These are phyloP conservation scores for Emmonsiellopsis sp. DNA, from an alignment of 2,329 filamentous ascomycete species.

Conservation along the genomic window DNA sequence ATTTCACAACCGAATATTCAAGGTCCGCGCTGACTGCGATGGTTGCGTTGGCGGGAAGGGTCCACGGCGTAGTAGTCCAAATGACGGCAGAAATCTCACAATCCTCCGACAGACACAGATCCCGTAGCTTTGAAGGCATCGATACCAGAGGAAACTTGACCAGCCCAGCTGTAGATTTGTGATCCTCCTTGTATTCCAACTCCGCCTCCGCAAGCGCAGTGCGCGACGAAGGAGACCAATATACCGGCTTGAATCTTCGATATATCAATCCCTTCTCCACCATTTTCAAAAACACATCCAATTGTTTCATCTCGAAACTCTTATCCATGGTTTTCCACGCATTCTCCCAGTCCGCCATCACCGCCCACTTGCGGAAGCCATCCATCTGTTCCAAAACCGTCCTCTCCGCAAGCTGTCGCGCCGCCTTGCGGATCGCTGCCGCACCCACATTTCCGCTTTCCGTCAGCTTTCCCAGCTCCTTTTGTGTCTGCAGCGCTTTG, in stretches of 20 bases:
- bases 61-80: slow-evolving; percentile 99
- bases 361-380: slow-evolving; percentile 49
- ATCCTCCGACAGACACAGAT: slow-evolving; percentile 31
- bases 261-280: slow-evolving; percentile 53
- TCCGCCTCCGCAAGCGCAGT: slow-evolving; percentile 57
- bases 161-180: slow-evolving; percentile 51
- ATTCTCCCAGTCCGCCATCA: slow-evolving; percentile 57
- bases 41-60: slow-evolving; percentile 80
- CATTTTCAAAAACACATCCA: slow-evolving; percentile 52
- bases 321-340: slow-evolving; percentile 56
- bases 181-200: slow-evolving; percentile 54
- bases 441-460: slow-evolving; percentile 27
- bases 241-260: slow-evolving; percentile 53
- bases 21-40: slow-evolving; percentile 72
- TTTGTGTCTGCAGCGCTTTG: slow-evolving; percentile 67
- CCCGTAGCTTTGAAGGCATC: slow-evolving; percentile 35
- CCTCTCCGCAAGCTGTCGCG: slow-evolving; percentile 44
- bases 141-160: slow-evolving; percentile 62
- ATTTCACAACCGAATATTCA: slow-evolving; percentile 59
- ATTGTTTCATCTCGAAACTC: slow-evolving; percentile 50
- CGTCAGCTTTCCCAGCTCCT: slow-evolving; percentile 25
- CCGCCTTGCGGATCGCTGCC: slow-evolving; percentile 44
- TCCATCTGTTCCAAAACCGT: slow-evolving; percentile 51
- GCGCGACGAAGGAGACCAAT: slow-evolving; percentile 57
- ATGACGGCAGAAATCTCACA: slow-evolving; percentile 67